Base-by-base conservation (phyloP, 139 green algal species). In the Parachlorella kessleri region DNA sequence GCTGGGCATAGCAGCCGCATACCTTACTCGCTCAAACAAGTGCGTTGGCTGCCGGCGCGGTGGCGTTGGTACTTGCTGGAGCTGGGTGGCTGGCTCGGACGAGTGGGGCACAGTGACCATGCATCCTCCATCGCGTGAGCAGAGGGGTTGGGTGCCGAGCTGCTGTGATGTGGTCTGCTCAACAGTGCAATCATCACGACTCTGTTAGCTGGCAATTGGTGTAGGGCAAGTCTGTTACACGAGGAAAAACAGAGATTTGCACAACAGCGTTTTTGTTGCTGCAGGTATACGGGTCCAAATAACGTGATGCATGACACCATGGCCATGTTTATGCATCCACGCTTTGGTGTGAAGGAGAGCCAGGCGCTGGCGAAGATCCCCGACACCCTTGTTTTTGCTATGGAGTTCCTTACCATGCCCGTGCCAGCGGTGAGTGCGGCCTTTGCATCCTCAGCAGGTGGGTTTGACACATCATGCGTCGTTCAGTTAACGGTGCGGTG, bases 381-480 rank as follows among this genome's bases (percentile, higher is more conserved):
- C 26, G 94, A 98, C 66, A 98, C 93, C 4, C 87, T 98, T 38
- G 85, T 95, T 36, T 89, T 84, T 35, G 93, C 94, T n/a, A 90
- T 93, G 81, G 94, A 98, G 87, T 97, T 97, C 83, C 94, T 97
- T 66, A 83, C 55, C 7, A 35, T 94, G 39, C 84, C 88, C 28
- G 87, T 75, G 3, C 86, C 83, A 1, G 23, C 66, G 21, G 81
- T 85, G 35, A 55, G 80, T n/a, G n/a, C n/a, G n/a, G n/a, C n/a
- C n/a, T n/a, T n/a, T n/a, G n/a, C n/a, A n/a, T n/a, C n/a, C n/a
- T n/a, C n/a, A n/a, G n/a, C n/a, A n/a, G n/a, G n/a, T n/a, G n/a
- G n/a, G n/a, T n/a, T n/a, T n/a, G 74, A 67, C 66, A 89, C 54
- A 32, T 23, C 66, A 8, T 6, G 8, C 36, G 21, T 23, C 33